Evolutionary conservation across 352 stramenopile species (phyloP).

Genomic region (Phytophthora sojae): DNA sequence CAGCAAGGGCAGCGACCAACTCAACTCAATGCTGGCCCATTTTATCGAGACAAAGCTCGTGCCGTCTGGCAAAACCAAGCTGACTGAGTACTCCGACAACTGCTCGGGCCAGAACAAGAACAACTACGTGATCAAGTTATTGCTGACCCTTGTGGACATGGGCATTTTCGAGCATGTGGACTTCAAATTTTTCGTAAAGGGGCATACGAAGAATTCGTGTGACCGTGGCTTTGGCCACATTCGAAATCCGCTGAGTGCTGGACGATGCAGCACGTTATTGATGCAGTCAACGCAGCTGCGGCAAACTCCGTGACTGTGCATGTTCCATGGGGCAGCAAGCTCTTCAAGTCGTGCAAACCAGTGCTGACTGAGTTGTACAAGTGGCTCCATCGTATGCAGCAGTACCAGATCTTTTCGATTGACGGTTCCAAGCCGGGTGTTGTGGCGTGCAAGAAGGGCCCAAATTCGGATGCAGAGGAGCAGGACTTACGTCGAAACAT

Average conservation of each 20-base stretch:
- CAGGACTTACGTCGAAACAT: conserved; percentile 1
- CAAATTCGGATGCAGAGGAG: not conserved
- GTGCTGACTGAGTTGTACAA: conserved; percentile 17
- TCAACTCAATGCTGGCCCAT: no score
- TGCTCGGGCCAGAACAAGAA: not conserved
- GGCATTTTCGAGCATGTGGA: not conserved
- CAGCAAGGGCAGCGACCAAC: no score
- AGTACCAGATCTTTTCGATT: conserved; percentile 23
- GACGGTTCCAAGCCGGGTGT: not conserved
- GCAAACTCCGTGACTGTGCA: no score
- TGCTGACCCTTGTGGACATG: not conserved
- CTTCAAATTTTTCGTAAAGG: conserved; percentile 1
- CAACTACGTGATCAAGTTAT: conserved; percentile 1
- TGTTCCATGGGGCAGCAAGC: not conserved
- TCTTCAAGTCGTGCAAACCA: conserved; percentile 15
- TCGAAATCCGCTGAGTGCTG: not conserved
- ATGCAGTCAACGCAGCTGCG: not conserved
- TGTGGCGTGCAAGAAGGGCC: conserved; percentile 3
- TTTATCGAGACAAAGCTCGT: no score
- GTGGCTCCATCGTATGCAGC: conserved; percentile 2
- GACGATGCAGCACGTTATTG: not conserved
- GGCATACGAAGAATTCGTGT: not conserved
- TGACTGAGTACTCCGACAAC: no score
- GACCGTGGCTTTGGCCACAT: not conserved
- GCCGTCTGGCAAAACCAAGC: no score